Conservation (phyloP, 1,284 basidiomycete species). For the Vanrija pseudolonga region DNA sequence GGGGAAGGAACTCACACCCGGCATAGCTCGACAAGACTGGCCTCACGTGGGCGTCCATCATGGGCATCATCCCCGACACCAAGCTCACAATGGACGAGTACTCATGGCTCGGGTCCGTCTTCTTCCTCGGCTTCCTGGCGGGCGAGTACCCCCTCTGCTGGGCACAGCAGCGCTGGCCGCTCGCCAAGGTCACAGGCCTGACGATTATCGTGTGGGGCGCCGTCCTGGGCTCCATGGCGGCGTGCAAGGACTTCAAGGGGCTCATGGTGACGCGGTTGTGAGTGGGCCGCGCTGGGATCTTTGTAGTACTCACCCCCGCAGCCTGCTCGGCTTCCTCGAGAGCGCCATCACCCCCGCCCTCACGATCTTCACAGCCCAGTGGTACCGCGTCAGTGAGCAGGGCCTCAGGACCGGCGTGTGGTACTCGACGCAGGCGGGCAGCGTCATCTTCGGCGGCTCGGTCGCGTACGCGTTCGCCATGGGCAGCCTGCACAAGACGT, state of each 20-base stretch:
- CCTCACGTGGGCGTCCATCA: no score
- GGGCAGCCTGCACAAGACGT: slow-evolving; percentile 7
- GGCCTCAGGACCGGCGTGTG: slow-evolving; percentile 14
- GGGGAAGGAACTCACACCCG: no score
- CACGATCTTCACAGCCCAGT: slow-evolving; percentile 19
- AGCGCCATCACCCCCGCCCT: slow-evolving; percentile 12
- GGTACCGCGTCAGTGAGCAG: slow-evolving; percentile 18
- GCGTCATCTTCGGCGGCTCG: slow-evolving; percentile 16
- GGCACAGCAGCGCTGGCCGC: not conserved
- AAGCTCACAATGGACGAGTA: slow-evolving; percentile 3
- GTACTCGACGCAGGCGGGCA: slow-evolving; percentile 17
- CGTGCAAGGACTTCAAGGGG: no score
- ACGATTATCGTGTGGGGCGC: not conserved
- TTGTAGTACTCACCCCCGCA: no score
- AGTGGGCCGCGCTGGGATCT: no score
- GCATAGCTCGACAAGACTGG: no score
- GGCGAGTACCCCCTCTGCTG: not conserved
- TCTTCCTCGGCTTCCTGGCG: not conserved
- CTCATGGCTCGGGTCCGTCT: slow-evolving; percentile 18
- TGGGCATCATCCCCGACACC: no score
- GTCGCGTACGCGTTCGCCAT: slow-evolving; percentile 18
- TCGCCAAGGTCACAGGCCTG: no score
- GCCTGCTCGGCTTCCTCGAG: slow-evolving; percentile 14
- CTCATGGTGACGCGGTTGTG: no score
- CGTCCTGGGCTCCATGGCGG: not conserved